A percentile compares a stretch with the other conserved stretches of the same genome.
phyloP scores from a whole-genome alignment of 495 filamentous ascomycete species.

The Aspergillus avenaceus region DNA sequence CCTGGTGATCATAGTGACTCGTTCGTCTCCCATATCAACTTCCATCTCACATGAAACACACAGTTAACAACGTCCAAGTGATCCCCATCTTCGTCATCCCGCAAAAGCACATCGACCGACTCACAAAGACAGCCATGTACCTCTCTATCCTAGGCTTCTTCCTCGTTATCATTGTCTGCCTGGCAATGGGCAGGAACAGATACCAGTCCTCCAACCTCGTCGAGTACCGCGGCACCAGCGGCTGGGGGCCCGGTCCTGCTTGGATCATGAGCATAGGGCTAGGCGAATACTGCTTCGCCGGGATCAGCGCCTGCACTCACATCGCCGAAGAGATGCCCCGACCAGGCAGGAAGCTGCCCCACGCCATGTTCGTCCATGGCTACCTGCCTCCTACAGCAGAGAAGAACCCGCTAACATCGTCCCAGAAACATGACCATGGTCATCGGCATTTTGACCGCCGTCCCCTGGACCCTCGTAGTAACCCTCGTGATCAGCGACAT shows the following conservation, averaged over 20 bases:
- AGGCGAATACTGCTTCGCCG: slow-evolving; percentile 13
- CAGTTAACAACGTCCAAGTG: slow-evolving; percentile 1
- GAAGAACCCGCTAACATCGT: too few species aligned
- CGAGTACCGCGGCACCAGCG: slow-evolving; percentile 15
- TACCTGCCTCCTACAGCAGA: too few species aligned
- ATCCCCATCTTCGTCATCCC: slow-evolving; percentile 16
- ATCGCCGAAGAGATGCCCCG: slow-evolving; percentile 26
- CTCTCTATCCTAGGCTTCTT: slow-evolving; percentile 17
- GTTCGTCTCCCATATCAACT: slow-evolving; percentile 8
- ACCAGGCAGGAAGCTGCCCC: slow-evolving; percentile 19
- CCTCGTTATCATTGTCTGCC: slow-evolving; percentile 11
- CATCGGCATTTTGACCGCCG: slow-evolving; percentile 21
- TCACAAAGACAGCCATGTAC: slow-evolving; percentile 16
- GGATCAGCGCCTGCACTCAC: slow-evolving; percentile 13
- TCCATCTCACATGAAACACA: not conserved
- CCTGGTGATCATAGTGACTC: slow-evolving; percentile 8
- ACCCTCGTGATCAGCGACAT: slow-evolving; percentile 25
- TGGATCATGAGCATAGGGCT: slow-evolving; percentile 21
- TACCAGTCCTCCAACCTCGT: slow-evolving; percentile 15
- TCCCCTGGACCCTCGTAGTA: slow-evolving; percentile 26
- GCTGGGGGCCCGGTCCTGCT: slow-evolving; percentile 22
- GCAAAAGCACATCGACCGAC: slow-evolving; percentile 6
- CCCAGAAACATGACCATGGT: slow-evolving; percentile 20
- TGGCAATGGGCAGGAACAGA: slow-evolving; percentile 15
- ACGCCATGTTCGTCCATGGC: slow-evolving; percentile 12